Evolutionary conservation across 2,329 filamentous ascomycete genomes (phyloP).

Genomic region (Colletotrichum phormii): DNA sequence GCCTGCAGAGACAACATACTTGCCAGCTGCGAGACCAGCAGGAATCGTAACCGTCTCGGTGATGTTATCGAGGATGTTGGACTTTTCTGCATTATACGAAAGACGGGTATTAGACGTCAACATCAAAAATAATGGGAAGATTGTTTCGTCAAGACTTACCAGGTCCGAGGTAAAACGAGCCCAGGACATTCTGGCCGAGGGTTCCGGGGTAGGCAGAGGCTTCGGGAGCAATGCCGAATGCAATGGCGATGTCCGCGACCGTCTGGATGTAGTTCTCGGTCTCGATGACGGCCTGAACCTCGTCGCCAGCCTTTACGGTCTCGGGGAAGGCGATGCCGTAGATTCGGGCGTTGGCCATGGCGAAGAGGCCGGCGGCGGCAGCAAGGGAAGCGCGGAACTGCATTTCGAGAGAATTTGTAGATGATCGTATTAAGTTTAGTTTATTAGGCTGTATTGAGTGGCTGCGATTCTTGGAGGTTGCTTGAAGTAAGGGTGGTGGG

Average conservation of each 20-base stretch:
- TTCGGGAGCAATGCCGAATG: slow-evolving; percentile 50
- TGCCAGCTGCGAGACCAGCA: slow-evolving; percentile 35
- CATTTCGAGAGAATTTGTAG: slow-evolving; percentile 30
- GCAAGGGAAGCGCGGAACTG: slow-evolving; percentile 40
- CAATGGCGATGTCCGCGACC: slow-evolving; percentile 56
- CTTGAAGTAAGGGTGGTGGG: not conserved
- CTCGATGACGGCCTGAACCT: slow-evolving; percentile 48
- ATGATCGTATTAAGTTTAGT: not conserved
- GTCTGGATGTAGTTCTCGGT: slow-evolving; percentile 57
- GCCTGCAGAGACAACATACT: slow-evolving; percentile 42
- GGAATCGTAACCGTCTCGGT: slow-evolving; percentile 44
- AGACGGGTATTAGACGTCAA: no score
- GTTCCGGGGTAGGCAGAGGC: slow-evolving; percentile 41
- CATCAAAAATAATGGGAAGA: no score
- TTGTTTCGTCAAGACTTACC: slow-evolving; percentile 37
- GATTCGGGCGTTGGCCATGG: slow-evolving; percentile 52
- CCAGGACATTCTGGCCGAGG: slow-evolving; percentile 44
- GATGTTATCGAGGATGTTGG: slow-evolving; percentile 43
- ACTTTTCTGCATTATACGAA: slow-evolving; percentile 36
- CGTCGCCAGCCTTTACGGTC: slow-evolving; percentile 51
- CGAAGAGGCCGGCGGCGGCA: slow-evolving; percentile 40
- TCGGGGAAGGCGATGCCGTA: slow-evolving; percentile 54
- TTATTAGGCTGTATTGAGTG: not conserved
- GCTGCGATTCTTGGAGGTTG: not conserved
- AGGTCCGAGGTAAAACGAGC: slow-evolving; percentile 51